Evolutionary conservation across 2,329 filamentous ascomycete species (phyloP).

Genomic region (Cordyceps tenuipes): DNA sequence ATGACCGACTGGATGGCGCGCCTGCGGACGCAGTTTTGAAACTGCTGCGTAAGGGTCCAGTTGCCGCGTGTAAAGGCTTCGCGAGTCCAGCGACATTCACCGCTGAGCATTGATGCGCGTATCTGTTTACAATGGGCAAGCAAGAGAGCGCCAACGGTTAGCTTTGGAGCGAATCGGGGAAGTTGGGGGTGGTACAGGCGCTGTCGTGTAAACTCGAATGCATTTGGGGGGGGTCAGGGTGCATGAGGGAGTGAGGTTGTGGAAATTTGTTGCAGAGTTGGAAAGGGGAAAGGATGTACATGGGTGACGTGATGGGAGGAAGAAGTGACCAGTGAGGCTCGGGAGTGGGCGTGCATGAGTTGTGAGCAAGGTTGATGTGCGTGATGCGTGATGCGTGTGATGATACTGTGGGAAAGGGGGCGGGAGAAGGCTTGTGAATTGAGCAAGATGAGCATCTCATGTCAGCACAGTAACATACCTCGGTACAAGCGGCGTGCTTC

Average conservation of each 20-base stretch:
- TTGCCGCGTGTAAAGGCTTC: constrained; percentile 81
- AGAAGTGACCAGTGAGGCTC: neutral
- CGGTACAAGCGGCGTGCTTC: constrained; percentile 86
- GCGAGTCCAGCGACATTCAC: constrained; percentile 83
- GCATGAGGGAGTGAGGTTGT: neutral
- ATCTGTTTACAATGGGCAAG: constrained; percentile 47
- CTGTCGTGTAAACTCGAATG: neutral
- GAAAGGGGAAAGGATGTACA: constrained; percentile 3
- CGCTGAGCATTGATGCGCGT: constrained; percentile 82
- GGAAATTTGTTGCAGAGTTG: neutral
- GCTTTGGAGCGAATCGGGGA: neutral
- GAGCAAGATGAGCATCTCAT: constrained; percentile 7
- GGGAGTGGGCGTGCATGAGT: neutral
- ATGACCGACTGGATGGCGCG: constrained; percentile 74
- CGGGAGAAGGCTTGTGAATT: neutral
- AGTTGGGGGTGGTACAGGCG: neutral
- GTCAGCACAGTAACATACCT: constrained; percentile 47
- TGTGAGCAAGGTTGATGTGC: neutral
- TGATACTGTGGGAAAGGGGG: neutral
- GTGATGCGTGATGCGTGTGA: neutral
- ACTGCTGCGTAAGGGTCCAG: constrained; percentile 82
- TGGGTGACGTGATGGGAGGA: neutral
- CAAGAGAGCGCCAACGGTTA: constrained; percentile 11
- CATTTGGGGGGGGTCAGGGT: neutral
- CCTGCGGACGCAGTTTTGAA: constrained; percentile 83